Conservation (phyloP, 2,329 filamentous ascomycete species). For the Cladosporium sp. region DNA sequence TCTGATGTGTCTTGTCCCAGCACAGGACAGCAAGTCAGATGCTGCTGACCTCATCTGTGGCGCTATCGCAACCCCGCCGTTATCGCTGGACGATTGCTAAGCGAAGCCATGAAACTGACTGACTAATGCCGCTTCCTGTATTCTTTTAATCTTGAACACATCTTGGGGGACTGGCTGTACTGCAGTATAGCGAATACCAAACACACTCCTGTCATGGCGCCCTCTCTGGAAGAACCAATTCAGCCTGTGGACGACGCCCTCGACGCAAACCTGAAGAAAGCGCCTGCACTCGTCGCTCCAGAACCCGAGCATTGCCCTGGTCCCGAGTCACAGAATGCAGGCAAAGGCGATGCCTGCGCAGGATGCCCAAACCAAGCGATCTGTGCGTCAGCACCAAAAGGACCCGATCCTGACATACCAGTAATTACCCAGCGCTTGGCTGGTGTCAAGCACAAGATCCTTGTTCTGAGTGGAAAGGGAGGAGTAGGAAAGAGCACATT, state of each 20-base stretch:
- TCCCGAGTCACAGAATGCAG: constrained; percentile 68
- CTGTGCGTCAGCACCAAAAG: constrained; percentile 90
- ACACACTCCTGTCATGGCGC: constrained; percentile 61
- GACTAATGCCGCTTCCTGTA: not conserved
- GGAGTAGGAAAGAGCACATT: constrained; percentile 97
- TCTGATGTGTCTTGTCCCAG: no score
- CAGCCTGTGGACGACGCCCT: constrained; percentile 55
- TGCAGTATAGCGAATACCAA: no score
- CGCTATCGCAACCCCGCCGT: constrained; percentile 7
- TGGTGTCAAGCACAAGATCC: constrained; percentile 82
- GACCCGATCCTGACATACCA: constrained; percentile 89
- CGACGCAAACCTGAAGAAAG: constrained; percentile 68
- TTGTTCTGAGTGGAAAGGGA: constrained; percentile 90
- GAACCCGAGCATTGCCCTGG: constrained; percentile 95
- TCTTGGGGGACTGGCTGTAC: not conserved
- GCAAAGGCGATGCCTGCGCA: constrained; percentile 74
- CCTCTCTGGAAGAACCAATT: constrained; percentile 69
- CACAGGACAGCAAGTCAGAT: not conserved
- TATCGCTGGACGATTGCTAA: constrained; percentile 10
- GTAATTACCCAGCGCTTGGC: constrained; percentile 79
- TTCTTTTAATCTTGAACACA: not conserved
- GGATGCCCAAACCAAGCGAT: constrained; percentile 95
- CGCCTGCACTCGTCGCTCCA: constrained; percentile 83
- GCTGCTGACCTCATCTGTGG: constrained; percentile 5
- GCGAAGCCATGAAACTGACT: not conserved